Evolutionary conservation across 257 asterid genomes (phyloP), one percentile per base, ranked within the genome.

Genomic region (Echium plantagineum): DNA sequence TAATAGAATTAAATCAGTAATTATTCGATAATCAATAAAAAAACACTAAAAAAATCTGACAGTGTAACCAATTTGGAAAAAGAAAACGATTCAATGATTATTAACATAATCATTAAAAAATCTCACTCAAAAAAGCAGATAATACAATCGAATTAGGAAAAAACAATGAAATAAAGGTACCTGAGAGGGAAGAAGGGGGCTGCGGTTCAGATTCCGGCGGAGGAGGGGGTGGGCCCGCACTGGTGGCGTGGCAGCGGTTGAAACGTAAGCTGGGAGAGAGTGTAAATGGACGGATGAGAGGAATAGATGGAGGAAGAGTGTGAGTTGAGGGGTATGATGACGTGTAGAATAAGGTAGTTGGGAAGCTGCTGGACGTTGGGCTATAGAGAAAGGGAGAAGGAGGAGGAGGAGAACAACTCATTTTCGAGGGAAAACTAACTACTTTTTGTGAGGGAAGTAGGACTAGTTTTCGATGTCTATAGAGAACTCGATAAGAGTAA

Each of bases 181-280:
- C 91, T 61, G 90, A 73, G 62, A 78, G 32, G 2, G 66, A 42
- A 54, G 65, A n/a, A 7, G 65, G 55, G 15, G 82, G 28, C 5
- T 87, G 87, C 3, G 95, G 83, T 55, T 81, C 91, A 64, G 84
- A 63, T 22, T 75, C 72, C 6, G 86, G 78, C 1, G 73, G 63
- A 21, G 75, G 76, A 1, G 73, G 63, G 9, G 64, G 74, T 4
- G 77, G 69, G 28, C 69, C 77, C 4, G 81, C 77, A 66, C 63
- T 71, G 64, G 81, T 42, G 31, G 87, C 81, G 60, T 68, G 66
- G 83, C 89, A 81, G 71, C 73, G 79, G 63, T 60, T 60, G 15
- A 64, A 69, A 78, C 74, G 57, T 1, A 62, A 62, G 66, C 55
- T 62, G 70, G 74, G 71, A 60, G 71, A 51, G 42, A 47, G 46